A percentile compares a stretch with the other conserved stretches of the same genome.
Evolutionary conservation across 257 asterid species (phyloP).

Genomic region (Orobanche coerulescens): DNA sequence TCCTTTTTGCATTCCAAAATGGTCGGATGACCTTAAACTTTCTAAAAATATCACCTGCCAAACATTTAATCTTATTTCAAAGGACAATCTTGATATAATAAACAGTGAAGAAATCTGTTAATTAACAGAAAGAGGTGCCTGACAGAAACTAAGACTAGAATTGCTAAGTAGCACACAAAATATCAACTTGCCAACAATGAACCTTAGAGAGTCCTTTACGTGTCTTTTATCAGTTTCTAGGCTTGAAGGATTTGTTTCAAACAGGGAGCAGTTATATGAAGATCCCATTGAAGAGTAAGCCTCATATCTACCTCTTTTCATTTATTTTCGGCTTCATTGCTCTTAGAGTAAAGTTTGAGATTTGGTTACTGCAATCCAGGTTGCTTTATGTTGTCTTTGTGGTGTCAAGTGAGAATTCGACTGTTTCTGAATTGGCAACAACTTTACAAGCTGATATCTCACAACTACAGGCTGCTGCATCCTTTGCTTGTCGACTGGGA

Average conservation of each 20-base stretch:
- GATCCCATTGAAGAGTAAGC: constrained; percentile 99
- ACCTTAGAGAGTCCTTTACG: constrained; percentile 22
- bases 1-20: constrained; percentile 14
- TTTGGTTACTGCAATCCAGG: constrained; percentile 46
- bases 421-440: constrained; percentile 87
- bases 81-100: neutral
- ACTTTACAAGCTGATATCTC: constrained; percentile 94
- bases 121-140: neutral
- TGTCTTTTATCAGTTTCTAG: constrained; percentile 79
- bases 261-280: constrained; percentile 97
- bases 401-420: constrained; percentile 95
- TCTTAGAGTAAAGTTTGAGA: constrained; percentile 16
- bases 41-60: neutral
- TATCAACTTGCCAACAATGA: constrained; percentile 1
- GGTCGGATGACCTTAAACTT: constrained; percentile 2
- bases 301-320: constrained; percentile 18
- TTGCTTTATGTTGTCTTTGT: constrained; percentile 99
- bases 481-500: constrained; percentile 97
- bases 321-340: constrained; percentile 24
- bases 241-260: constrained; percentile 99
- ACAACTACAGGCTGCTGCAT: constrained; percentile 98
- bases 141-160: constrained; percentile 7
- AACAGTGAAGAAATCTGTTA: neutral
- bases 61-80: neutral
- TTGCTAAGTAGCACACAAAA: neutral